Evolutionary conservation across 2,329 filamentous ascomycete species (phyloP).

Genomic region (Phaeophleospora eucalypticola): DNA sequence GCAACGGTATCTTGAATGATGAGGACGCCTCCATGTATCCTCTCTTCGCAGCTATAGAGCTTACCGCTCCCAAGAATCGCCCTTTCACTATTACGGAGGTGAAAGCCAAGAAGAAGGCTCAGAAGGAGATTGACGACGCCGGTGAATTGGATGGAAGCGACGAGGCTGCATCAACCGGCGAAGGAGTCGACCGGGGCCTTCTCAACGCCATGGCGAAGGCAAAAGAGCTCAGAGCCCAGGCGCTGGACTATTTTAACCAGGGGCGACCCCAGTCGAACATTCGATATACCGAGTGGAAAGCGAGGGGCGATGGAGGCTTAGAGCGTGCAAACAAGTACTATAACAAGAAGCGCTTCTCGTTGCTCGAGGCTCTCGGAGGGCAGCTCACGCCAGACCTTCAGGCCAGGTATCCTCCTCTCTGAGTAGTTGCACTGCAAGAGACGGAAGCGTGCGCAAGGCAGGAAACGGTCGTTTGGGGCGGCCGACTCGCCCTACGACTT

Average conservation of each 20-base stretch:
- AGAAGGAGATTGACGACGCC: background rate
- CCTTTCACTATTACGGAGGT: conserved; percentile 5
- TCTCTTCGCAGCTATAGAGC: conserved; percentile 8
- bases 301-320: conserved; percentile 10
- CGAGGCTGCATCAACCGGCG: background rate
- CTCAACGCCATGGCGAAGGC: conserved; percentile 9
- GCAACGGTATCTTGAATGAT: conserved; percentile 16
- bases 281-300: conserved; percentile 8
- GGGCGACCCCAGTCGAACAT: conserved; percentile 10
- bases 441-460: too few relatives aligned
- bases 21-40: conserved; percentile 20
- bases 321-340: conserved; percentile 19
- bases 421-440: too few relatives aligned
- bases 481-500: too few relatives aligned
- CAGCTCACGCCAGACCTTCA: conserved; percentile 6
- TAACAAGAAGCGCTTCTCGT: conserved; percentile 12
- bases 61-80: conserved; percentile 11
- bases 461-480: too few relatives aligned
- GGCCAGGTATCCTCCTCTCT: conserved; percentile 1
- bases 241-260: conserved; percentile 8
- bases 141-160: background rate
- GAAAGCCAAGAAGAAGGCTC: background rate
- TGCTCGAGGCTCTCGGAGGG: conserved; percentile 5
- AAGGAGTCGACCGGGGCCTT: conserved; percentile 2
- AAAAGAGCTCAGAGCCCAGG: conserved; percentile 7